A percentile compares a stretch with the other conserved stretches of the same genome.
Conservation (phyloP, 1,139 yeast genomes). For the Sugiyamaella castrensis region DNA sequence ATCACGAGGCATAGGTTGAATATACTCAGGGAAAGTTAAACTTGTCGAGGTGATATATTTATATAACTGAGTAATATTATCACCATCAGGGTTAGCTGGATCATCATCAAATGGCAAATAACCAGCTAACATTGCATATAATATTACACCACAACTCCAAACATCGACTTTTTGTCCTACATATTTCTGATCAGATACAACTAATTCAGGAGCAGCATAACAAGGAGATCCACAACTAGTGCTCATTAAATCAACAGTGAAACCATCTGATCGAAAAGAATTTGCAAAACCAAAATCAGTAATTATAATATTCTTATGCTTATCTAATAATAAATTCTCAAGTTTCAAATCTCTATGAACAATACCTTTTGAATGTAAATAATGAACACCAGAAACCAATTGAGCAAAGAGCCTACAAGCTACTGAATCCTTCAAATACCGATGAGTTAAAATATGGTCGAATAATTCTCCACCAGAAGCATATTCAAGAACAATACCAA, state of each 20-base stretch:
- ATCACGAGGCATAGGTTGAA: conserved; percentile 90
- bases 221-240: conserved; percentile 98
- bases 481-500: conserved; percentile 92
- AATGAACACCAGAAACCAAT: conserved; percentile 87
- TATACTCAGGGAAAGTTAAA: conserved; percentile 91
- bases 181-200: conserved; percentile 80
- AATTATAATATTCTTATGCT: conserved; percentile 73
- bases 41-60: conserved; percentile 90
- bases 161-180: conserved; percentile 94
- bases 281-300: conserved; percentile 92
- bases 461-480: conserved; percentile 98
- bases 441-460: conserved; percentile 84
- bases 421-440: conserved; percentile 77
- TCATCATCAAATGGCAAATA: conserved; percentile 98
- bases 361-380: conserved; percentile 79
- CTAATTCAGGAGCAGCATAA: conserved; percentile 97
- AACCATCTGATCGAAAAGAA: conserved; percentile 51
- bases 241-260: conserved; percentile 58
- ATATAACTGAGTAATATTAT: conserved; percentile 85
- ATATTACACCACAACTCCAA: conserved; percentile 95
- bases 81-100: conserved; percentile 93
- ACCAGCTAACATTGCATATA: conserved; percentile 96
- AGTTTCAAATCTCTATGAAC: conserved; percentile 79
- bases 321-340: conserved; percentile 67
- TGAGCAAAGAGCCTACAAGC: conserved; percentile 92